Evolutionary conservation across 352 stramenopile species (phyloP).

Genomic region (Saprolegnia diclina): DNA sequence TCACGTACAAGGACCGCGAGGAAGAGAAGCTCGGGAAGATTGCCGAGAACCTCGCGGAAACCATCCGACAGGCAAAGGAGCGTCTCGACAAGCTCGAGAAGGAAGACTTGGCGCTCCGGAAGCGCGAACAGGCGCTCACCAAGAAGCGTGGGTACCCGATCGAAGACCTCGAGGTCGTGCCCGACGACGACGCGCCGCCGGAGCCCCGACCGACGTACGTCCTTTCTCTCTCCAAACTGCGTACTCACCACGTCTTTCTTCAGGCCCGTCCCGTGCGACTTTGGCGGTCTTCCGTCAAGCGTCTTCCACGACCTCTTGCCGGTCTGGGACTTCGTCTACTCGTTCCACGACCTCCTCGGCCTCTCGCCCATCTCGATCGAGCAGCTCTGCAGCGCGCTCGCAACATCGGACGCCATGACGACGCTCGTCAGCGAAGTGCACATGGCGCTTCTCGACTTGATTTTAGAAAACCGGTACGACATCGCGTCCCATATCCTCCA

Average conservation of each 20-base stretch:
- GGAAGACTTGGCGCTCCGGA: slow-evolving; percentile 63
- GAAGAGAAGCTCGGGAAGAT: slow-evolving; percentile 79
- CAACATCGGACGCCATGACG: slow-evolving; percentile 36
- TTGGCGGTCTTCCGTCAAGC: slow-evolving; percentile 43
- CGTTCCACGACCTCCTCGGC: slow-evolving; percentile 60
- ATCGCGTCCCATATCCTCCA: background rate
- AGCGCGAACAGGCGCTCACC: slow-evolving; percentile 76
- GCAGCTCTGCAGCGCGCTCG: slow-evolving; percentile 53
- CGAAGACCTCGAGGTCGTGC: slow-evolving; percentile 48
- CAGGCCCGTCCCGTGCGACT: slow-evolving; percentile 51
- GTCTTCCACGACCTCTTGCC: slow-evolving; percentile 52
- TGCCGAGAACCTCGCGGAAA: slow-evolving; percentile 72
- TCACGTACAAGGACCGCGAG: slow-evolving; percentile 88
- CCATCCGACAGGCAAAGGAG: slow-evolving; percentile 66
- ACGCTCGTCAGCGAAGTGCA: slow-evolving; percentile 68
- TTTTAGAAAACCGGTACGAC: slow-evolving; percentile 57
- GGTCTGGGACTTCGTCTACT: slow-evolving; percentile 73
- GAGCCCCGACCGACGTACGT: slow-evolving; percentile 67
- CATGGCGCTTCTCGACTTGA: slow-evolving; percentile 76
- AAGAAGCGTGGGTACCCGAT: slow-evolving; percentile 60
- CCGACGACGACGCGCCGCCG: slow-evolving; percentile 29
- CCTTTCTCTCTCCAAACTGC: too few species aligned
- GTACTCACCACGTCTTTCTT: background rate
- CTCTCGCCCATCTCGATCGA: slow-evolving; percentile 57
- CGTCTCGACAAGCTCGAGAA: slow-evolving; percentile 85